A percentile compares a stretch with the other conserved stretches of the same genome.
Evolutionary conservation across 148 eudicot genomes (phyloP).

Genomic region (Chenopodium suecicum): DNA sequence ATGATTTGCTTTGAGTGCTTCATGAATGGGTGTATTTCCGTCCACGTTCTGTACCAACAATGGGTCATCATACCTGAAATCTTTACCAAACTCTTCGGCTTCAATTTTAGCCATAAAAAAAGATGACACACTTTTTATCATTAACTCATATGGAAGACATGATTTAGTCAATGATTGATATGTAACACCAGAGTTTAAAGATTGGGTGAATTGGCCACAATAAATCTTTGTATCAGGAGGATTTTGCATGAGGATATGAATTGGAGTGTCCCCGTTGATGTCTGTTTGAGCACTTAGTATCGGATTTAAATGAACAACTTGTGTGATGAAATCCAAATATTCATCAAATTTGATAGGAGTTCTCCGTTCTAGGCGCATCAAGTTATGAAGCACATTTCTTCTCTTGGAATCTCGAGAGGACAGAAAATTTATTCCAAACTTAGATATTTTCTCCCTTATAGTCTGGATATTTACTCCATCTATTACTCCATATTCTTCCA

Average conservation of each 20-base stretch:
- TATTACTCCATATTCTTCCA: not conserved
- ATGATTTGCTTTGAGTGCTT: no score
- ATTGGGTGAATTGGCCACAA: no score
- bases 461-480: not conserved
- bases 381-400: not conserved
- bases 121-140: accelerated
- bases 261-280: not conserved
- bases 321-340: not conserved
- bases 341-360: not conserved
- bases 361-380: not conserved
- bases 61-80: no score
- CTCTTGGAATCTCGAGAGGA: not conserved
- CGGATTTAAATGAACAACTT: not conserved
- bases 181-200: not conserved
- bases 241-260: not conserved
- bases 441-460: not conserved
- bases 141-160: no score
- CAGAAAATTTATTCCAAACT: not conserved
- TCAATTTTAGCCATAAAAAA: no score
- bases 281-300: not conserved
- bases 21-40: no score
- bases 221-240: not conserved
- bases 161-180: no score
- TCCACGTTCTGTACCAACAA: no score
- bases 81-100: no score